Base-by-base conservation (phyloP, 2,329 filamentous ascomycete genomes). In the Catunica adiposa region DNA sequence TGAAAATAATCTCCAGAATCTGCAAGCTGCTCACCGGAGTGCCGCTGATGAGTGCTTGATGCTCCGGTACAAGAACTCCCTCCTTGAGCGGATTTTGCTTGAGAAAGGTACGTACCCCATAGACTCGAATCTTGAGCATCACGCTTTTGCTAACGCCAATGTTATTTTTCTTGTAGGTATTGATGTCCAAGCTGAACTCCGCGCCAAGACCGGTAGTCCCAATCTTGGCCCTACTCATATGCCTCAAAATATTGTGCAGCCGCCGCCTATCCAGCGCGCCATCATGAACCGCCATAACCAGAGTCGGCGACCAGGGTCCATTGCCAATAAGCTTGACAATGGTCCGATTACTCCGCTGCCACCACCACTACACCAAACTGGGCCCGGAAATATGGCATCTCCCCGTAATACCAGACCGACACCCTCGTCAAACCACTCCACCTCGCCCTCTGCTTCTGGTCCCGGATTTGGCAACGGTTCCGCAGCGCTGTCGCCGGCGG, bases 21-120 rank as follows among this genome's bases (percentile, higher is more conserved):
- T 98, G 59, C 92, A 97, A 70, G 86, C 90, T 65, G 94, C 89
- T 61, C 92, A 97, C 66, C 86, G 92, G 63, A 89, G 82, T 64
- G 92, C 92, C 57, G 89, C 90, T 57, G 92, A 97, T 68, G 92
- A 97, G 70, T 97, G 92, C 67, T 71, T 97, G 65, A 97, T 98
- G 92, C 76, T 98, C 63, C 84, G 92, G 58, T 98, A 97, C 70
- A 97, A 97, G 74, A 98, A 97, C 69, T 97, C 92, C 42, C 74
- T 97, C 51, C 78, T 98, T 37, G 92, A 98, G 71, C 82, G 92
- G 58, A 94, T 98, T 65, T 77, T 98, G 54, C 77, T 98, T 38
- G 92, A 98, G 71, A 97, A 97, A 77, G 89, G 89, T 92, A 70
- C 38, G 57, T 22, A 44, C 17, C 34, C 37, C 34, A 15, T n/a